Evolutionary conservation across 202 grass and related monocot genomes (phyloP), one percentile per base, ranked within the genome.

Genomic region (Cymbopogon flexuosus): DNA sequence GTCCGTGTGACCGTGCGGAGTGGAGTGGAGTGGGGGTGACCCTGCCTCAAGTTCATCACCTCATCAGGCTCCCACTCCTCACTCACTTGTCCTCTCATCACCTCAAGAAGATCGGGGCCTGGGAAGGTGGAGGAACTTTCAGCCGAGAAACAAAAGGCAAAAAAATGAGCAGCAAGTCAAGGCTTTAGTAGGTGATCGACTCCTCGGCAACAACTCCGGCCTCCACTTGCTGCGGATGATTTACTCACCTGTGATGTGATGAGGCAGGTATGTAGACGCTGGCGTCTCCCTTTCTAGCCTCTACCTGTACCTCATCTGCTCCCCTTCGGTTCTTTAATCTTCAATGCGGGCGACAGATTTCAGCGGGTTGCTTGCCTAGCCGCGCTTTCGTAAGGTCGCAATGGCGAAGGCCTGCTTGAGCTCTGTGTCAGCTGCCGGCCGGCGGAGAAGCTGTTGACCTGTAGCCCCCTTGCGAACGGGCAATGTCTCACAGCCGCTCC

Each of bases 171-270:
- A 68, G 52, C 33, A 75, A 68, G 51, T 72, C 65, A 72, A 60
- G 54, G 83, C 43, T 85, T 51, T 70, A 81, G 76, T 82, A 63
- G 88, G 83, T 83, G 73, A 89, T 89, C 68, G 30, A 34, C 83
- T 74, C 83, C 60, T 70, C 52, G 18, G 31, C 79, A 79, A 69
- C 83, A 69, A 83, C 74, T 79, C 74, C 72, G 22, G 21, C 47
- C 57, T 57, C 61, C 73, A 59, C 18, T 22, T 78, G 73, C 54
- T 19, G 54, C n/a, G 82, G 30, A 60, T 71, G 39, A 36, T 77
- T 81, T 61, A 47, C 65, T 85, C 68, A 49, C 71, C 30, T 42
- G 73, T 58, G 54, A 58, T 58, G 54, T 58, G 54, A 74, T 58
- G 54, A 74, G 83, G 72, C 85, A 73, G 87, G 78, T 89, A 73